Conservation (phyloP, 2,329 filamentous ascomycete species). For the Lithohypha guttulata region DNA sequence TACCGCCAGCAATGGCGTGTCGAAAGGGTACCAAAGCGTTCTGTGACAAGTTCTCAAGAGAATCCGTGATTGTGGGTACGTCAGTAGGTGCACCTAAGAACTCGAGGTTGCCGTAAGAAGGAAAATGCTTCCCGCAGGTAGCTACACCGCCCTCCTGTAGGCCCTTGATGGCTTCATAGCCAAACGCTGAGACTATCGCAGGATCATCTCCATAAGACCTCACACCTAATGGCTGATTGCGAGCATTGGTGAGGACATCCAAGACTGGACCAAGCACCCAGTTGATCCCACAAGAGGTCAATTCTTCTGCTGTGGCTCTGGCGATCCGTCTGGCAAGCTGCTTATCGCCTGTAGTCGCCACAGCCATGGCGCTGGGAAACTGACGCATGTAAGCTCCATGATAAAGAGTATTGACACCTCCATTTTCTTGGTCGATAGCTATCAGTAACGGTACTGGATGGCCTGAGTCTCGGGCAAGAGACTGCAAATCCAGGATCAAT, state of each 20-base stretch:
- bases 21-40: slow-evolving; percentile 85
- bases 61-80: slow-evolving; percentile 92
- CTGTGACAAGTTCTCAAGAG: slow-evolving; percentile 81
- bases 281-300: slow-evolving; percentile 88
- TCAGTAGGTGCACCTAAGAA: slow-evolving; percentile 84
- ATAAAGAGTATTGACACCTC: slow-evolving; percentile 90
- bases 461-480: slow-evolving; percentile 78
- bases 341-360: slow-evolving; percentile 80
- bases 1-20: slow-evolving; percentile 72
- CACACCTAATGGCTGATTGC: slow-evolving; percentile 82
- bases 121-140: slow-evolving; percentile 92
- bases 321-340: slow-evolving; percentile 82
- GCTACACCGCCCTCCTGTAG: slow-evolving; percentile 84
- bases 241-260: slow-evolving; percentile 85
- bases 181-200: slow-evolving; percentile 87
- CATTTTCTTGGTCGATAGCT: slow-evolving; percentile 93
- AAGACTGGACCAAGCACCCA: slow-evolving; percentile 88
- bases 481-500: slow-evolving; percentile 83
- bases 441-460: slow-evolving; percentile 84
- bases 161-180: slow-evolving; percentile 79
- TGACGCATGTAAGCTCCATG: slow-evolving; percentile 93
- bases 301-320: slow-evolving; percentile 84
- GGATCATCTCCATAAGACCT: slow-evolving; percentile 86
- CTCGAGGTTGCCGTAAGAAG: slow-evolving; percentile 89
- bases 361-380: slow-evolving; percentile 92